These are phyloP conservation scores for Calycina marina DNA, from an alignment of 2,329 filamentous ascomycete genomes.

Conservation along the genomic window DNA sequence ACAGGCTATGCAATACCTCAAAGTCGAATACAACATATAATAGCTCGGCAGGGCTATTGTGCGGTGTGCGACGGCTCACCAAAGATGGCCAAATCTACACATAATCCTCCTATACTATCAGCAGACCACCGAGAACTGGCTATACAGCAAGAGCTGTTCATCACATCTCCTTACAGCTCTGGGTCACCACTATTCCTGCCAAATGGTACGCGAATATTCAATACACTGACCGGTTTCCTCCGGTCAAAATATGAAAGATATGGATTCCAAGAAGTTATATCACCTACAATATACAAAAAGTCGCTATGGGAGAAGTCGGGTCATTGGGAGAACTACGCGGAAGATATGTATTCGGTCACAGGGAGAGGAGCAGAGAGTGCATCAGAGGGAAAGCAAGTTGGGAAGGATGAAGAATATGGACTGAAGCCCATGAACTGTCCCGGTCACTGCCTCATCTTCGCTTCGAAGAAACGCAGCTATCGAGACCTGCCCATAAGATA, in stretches of 20 bases:
- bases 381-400: constrained; percentile 28
- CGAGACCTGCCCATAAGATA: constrained; percentile 70
- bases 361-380: constrained; percentile 25
- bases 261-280: constrained; percentile 79
- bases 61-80: constrained; percentile 15
- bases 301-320: constrained; percentile 75
- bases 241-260: constrained; percentile 73
- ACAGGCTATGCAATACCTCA: constrained; percentile 4
- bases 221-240: constrained; percentile 67
- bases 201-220: constrained; percentile 69
- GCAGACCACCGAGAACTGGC: constrained; percentile 46
- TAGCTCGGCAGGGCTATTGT: constrained; percentile 18
- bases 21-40: constrained; percentile 3
- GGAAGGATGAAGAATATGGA: constrained; percentile 57
- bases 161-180: constrained; percentile 64
- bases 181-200: constrained; percentile 77
- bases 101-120: constrained; percentile 9
- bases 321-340: constrained; percentile 78
- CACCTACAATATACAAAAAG: constrained; percentile 82
- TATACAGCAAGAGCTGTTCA: constrained; percentile 61
- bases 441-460: constrained; percentile 75
- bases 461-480: constrained; percentile 57
- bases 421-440: constrained; percentile 92
- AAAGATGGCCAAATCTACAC: not conserved
- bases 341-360: constrained; percentile 81